Base-by-base conservation (phyloP, 139 green algal species). In the Eudorina sp. region DNA sequence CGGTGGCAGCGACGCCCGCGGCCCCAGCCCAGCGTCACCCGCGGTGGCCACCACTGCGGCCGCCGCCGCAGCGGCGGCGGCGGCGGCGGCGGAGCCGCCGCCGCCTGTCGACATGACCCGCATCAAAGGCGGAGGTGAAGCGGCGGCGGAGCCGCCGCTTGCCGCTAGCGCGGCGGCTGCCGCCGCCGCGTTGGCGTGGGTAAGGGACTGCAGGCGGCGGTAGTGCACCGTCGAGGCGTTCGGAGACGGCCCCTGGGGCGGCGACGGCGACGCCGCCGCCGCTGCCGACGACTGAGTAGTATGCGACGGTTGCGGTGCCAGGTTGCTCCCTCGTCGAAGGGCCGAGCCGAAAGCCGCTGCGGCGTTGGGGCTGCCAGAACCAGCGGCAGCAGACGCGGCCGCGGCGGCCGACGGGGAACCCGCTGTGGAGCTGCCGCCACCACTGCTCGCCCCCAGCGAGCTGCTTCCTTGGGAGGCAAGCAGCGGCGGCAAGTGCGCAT, bases 281-380 rank as follows among this genome's bases (percentile, higher is more conserved):
- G 31, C 46, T 46, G 29, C 14, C n/a, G 75, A 5, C n/a, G n/a
- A n/a, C n/a, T n/a, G n/a, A n/a, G n/a, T n/a, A n/a, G n/a, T n/a
- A n/a, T n/a, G n/a, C n/a, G n/a, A n/a, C 3, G 16, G 5, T 36
- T 8, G 0, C 0, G 80, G 80, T 11, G 80, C 80, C 41, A 86
- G 62, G 58, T 86, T 86, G 80, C 80, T 86, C 36, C 29, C 80
- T 70, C 53, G 16, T 31, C 75, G 36, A 79, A 40, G 70, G 31
- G 36, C 2, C 34, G 11, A 77, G 70, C 40, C 68, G 34, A 73
- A 43, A 29, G 70, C 40, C 27, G 70, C 21, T 36, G 66, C 46
- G 14, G 66, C 38, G 36, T 29, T 72, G 62, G 62, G 48, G 48
- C 48, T 55, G 48, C 48, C 23, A 13, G n/a, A 36, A 18, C 55